phyloP scores from a whole-genome alignment of 352 stramenopile genomes.

The Phytophthora aleatoria region DNA sequence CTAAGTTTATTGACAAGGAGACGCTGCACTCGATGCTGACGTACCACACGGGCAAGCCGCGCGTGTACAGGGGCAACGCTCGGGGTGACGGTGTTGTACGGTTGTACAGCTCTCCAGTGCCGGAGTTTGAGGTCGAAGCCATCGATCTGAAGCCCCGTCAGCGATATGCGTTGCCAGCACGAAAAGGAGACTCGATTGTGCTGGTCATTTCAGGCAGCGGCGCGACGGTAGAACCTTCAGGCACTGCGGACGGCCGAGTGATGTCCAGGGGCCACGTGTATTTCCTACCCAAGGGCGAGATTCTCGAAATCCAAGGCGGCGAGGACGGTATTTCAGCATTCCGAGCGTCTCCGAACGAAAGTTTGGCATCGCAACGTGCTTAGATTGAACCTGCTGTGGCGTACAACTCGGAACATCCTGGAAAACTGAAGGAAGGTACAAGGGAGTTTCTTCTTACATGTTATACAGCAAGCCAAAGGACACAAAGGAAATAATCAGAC shows the following conservation, averaged over 20 bases:
- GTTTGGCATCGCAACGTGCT: slow-evolving; percentile 23
- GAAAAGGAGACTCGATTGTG: slow-evolving; percentile 57
- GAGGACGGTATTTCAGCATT: slow-evolving; percentile 46
- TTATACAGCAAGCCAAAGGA: slow-evolving; percentile 22
- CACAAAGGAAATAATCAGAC: slow-evolving; percentile 8
- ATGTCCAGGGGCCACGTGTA: slow-evolving; percentile 56
- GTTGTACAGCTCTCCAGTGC: slow-evolving; percentile 89
- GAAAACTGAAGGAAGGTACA: slow-evolving; percentile 23
- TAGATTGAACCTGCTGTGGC: slow-evolving; percentile 13
- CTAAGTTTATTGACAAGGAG: slow-evolving; percentile 99
- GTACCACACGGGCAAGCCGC: slow-evolving; percentile 74
- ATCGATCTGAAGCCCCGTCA: slow-evolving; percentile 47
- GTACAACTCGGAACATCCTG: slow-evolving; percentile 5
- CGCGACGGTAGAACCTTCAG: slow-evolving; percentile 30
- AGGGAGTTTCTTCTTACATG: slow-evolving; percentile 35
- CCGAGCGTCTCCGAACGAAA: slow-evolving; percentile 64
- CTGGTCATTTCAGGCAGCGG: slow-evolving; percentile 51
- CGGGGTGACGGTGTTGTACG: slow-evolving; percentile 56
- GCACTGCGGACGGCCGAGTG: slow-evolving; percentile 18
- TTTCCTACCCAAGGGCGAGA: slow-evolving; percentile 54
- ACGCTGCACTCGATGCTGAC: slow-evolving; percentile 98
- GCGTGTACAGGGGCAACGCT: slow-evolving; percentile 34
- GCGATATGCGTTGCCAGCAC: slow-evolving; percentile 39
- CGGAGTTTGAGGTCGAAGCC: slow-evolving; percentile 91
- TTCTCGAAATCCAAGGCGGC: slow-evolving; percentile 43